Evolutionary conservation across 306 rosid species (phyloP).

Genomic region (Quercus mongolica): DNA sequence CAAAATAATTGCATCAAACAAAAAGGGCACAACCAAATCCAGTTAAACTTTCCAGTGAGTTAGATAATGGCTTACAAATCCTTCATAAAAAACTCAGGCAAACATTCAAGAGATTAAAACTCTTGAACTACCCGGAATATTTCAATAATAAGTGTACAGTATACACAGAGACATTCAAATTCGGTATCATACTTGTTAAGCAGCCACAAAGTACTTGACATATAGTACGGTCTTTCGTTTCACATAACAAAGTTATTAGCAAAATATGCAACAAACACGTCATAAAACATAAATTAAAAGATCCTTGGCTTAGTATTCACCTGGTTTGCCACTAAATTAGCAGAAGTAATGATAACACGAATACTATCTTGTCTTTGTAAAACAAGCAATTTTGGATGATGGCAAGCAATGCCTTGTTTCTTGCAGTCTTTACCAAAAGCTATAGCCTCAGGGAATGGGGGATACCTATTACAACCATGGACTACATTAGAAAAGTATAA

Average conservation of each 20-base stretch:
- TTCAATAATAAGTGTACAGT: neutral
- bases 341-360: constrained; percentile 76
- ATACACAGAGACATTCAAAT: constrained; percentile 2
- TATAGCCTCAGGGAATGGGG: constrained; percentile 67
- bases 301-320: constrained; percentile 35
- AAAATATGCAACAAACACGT: neutral
- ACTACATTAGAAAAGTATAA: neutral
- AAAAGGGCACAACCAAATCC: constrained; percentile 7
- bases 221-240: neutral
- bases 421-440: constrained; percentile 67
- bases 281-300: constrained; percentile 10
- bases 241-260: neutral
- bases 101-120: constrained; percentile 7
- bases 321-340: constrained; percentile 82
- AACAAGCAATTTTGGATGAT: constrained; percentile 78
- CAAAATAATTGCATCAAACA: neutral
- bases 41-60: neutral
- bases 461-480: constrained; percentile 46
- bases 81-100: neutral
- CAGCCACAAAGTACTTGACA: neutral
- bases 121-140: constrained; percentile 16
- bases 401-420: constrained; percentile 79
- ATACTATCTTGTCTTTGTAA: constrained; percentile 58
- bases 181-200: neutral
- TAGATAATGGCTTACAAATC: neutral